These are phyloP conservation scores for Metschnikowia bowlesiae DNA, from an alignment of 805 yeast genomes.

Conservation along the genomic window DNA sequence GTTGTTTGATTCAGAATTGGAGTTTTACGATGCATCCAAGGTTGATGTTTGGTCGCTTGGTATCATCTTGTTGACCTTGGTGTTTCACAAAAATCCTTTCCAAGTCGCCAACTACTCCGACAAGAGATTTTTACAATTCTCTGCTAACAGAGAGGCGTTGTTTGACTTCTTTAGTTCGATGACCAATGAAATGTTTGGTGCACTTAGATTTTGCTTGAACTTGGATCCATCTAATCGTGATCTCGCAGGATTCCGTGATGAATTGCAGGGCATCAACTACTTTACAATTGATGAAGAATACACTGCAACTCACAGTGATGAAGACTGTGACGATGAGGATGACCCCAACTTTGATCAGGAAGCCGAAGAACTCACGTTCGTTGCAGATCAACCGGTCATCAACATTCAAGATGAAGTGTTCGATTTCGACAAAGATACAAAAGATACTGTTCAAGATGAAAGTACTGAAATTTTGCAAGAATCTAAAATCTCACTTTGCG, in stretches of 20 bases:
- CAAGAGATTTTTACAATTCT: constrained; percentile 79
- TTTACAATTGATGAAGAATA: constrained; percentile 78
- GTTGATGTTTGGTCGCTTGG: constrained; percentile 91
- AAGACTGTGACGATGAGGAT: constrained; percentile 33
- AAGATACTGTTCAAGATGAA: background rate
- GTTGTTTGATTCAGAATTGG: constrained; percentile 57
- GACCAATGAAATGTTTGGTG: constrained; percentile 84
- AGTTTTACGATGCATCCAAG: constrained; percentile 70
- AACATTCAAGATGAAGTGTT: constrained; percentile 10
- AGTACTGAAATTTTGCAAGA: background rate
- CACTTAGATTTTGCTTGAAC: constrained; percentile 69
- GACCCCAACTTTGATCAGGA: constrained; percentile 24
- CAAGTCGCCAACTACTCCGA: constrained; percentile 75
- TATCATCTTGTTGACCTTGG: constrained; percentile 71
- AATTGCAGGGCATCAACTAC: constrained; percentile 54
- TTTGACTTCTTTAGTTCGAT: constrained; percentile 89
- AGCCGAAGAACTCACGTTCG: constrained; percentile 14
- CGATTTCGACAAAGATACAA: constrained; percentile 4
- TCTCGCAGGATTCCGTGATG: constrained; percentile 54
- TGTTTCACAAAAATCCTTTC: constrained; percentile 88
- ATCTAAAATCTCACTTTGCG: background rate
- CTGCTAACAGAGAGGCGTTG: constrained; percentile 79
- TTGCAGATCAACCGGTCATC: constrained; percentile 2
- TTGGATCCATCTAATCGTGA: constrained; percentile 86
- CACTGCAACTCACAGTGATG: constrained; percentile 42